phyloP scores from a whole-genome alignment of 2,329 filamentous ascomycete species.

The Aspergillus pseudotamarii region DNA sequence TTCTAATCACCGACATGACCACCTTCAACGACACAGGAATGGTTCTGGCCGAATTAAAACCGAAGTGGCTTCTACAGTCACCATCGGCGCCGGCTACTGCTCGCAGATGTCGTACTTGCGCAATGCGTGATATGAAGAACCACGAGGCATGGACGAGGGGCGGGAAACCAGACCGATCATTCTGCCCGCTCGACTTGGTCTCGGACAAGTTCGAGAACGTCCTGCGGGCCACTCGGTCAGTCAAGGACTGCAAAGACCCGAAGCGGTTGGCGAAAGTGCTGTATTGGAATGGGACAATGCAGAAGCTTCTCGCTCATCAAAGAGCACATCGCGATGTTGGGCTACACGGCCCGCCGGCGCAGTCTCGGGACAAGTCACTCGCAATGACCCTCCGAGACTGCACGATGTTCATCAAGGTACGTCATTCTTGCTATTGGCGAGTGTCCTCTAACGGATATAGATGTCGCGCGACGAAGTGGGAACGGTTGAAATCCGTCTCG shows the following conservation, averaged over 20 bases:
- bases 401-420: conserved; percentile 70
- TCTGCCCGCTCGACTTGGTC: conserved; percentile 69
- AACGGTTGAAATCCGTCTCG: conserved; percentile 58
- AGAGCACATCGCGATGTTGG: conserved; percentile 38
- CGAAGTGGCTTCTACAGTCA: conserved; percentile 81
- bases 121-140: conserved; percentile 57
- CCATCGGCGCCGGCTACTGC: conserved; percentile 67
- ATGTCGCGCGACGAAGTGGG: conserved; percentile 36
- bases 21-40: conserved; percentile 37
- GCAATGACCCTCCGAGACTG: conserved; percentile 84
- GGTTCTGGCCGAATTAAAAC: conserved; percentile 72
- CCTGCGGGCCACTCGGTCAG: conserved; percentile 43
- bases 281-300: conserved; percentile 37
- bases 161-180: conserved; percentile 42
- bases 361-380: conserved; percentile 57
- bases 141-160: conserved; percentile 34
- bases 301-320: conserved; percentile 39
- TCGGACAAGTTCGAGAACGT: conserved; percentile 50
- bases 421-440: conserved; percentile 8
- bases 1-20: conserved; percentile 76
- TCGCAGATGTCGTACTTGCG: conserved; percentile 74
- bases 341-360: conserved; percentile 37
- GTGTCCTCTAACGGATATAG: conserved; percentile 23
- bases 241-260: conserved; percentile 43
- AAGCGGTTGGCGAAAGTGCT: conserved; percentile 36